These are phyloP conservation scores for Trichosporon ovoides DNA, from an alignment of 1,284 basidiomycete genomes.

Conservation along the genomic window DNA sequence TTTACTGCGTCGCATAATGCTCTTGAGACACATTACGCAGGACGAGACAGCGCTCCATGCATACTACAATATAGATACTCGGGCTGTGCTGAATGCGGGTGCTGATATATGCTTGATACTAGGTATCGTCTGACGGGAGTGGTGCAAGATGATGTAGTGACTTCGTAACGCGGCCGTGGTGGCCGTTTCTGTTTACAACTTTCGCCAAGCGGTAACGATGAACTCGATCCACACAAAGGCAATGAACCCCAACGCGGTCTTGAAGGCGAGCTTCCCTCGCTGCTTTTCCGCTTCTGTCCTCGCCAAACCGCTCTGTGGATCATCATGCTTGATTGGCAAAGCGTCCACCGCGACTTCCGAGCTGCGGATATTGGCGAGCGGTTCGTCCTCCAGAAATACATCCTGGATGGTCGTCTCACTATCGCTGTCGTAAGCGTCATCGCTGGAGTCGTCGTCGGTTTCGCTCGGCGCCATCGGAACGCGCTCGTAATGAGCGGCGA, in stretches of 20 bases:
- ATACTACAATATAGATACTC: conserved; percentile 2
- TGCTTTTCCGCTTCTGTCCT: conserved; percentile 17
- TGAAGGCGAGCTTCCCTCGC: conserved; percentile 22
- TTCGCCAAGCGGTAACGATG: conserved; percentile 54
- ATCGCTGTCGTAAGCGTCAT: conserved; percentile 9
- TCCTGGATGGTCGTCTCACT: background rate
- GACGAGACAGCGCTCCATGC: conserved; percentile 2
- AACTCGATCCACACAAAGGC: conserved; percentile 62
- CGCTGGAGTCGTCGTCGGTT: conserved; percentile 13
- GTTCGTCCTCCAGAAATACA: background rate
- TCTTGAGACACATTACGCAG: background rate
- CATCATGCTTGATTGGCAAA: conserved; percentile 6
- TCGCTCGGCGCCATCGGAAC: conserved; percentile 23
- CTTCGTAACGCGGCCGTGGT: background rate
- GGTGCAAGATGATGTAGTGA: background rate
- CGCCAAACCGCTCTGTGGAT: conserved; percentile 20
- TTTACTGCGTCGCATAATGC: background rate
- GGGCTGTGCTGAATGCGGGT: background rate
- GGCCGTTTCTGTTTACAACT: conserved; percentile 13
- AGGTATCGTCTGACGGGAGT: background rate
- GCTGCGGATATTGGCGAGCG: background rate
- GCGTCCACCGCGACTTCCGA: background rate
- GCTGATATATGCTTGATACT: background rate
- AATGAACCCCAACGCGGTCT: conserved; percentile 51
- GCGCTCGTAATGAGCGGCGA: conserved; percentile 23